Percentiles rank a stretch among this genome's conserved stretches.
These are phyloP conservation scores for Trichoderma sp. DNA, from an alignment of 2,329 filamentous ascomycete genomes.

Conservation along the genomic window DNA sequence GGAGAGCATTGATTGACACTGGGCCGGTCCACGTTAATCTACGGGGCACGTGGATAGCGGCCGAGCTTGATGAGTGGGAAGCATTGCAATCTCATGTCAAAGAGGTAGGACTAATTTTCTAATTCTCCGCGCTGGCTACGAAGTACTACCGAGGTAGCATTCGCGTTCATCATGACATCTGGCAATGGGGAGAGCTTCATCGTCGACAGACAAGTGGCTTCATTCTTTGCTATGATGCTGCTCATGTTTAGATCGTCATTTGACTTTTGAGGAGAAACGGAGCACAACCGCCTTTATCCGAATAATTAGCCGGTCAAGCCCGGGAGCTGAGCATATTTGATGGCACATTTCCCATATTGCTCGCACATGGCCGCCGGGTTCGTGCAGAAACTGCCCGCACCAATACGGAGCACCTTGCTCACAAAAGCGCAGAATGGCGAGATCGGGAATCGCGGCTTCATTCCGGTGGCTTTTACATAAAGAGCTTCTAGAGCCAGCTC, in stretches of 20 bases:
- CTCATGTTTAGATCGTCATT: not conserved
- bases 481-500: not conserved
- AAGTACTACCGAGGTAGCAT: not conserved
- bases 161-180: not conserved
- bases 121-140: not conserved
- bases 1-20: not conserved
- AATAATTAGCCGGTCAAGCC: not conserved
- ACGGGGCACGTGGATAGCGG: not conserved
- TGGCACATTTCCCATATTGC: not conserved
- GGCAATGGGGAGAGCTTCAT: not conserved
- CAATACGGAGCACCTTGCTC: not conserved
- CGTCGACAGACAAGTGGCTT: not conserved
- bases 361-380: not conserved
- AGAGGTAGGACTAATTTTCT: not conserved
- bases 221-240: not conserved
- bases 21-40: not conserved
- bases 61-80: not conserved
- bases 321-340: conserved; percentile 4
- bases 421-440: not conserved
- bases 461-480: conserved; percentile 10
- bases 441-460: conserved; percentile 13
- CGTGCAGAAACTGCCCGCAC: not conserved
- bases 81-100: not conserved
- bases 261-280: not conserved
- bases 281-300: not conserved